Percentiles rank a stretch among this genome's conserved stretches.
These are phyloP conservation scores for Colletotrichum brevisporum DNA, from an alignment of 2,329 filamentous ascomycete species.

Conservation along the genomic window DNA sequence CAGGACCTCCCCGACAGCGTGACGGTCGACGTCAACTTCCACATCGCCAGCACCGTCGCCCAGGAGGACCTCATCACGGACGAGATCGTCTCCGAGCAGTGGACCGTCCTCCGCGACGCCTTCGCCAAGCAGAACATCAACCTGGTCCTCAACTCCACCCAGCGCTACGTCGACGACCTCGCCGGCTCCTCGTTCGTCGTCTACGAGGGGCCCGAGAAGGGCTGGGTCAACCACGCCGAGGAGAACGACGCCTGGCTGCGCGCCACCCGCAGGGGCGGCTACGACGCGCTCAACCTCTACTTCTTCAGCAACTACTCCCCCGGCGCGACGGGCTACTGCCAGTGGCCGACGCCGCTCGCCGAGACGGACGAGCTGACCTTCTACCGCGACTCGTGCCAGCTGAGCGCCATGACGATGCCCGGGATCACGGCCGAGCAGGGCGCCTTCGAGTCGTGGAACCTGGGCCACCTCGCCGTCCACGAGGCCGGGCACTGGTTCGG, in stretches of 20 bases:
- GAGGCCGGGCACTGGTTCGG: conserved; percentile 62
- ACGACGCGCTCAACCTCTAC: conserved; percentile 62
- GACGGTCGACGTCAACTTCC: conserved; percentile 46
- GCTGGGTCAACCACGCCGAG: conserved; percentile 40
- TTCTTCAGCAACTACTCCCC: conserved; percentile 55
- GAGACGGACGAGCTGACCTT: conserved; percentile 22
- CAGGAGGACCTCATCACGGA: conserved; percentile 41
- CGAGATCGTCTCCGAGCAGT: conserved; percentile 42
- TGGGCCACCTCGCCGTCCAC: conserved; percentile 47
- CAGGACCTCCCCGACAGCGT: conserved; percentile 42
- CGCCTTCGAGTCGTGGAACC: conserved; percentile 41
- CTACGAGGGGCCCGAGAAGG: conserved; percentile 42
- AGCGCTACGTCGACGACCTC: conserved; percentile 44
- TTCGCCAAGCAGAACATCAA: conserved; percentile 45
- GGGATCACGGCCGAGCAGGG: conserved; percentile 31
- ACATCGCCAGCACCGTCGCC: conserved; percentile 46
- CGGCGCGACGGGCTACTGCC: conserved; percentile 60
- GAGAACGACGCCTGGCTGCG: conserved; percentile 33
- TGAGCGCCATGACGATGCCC: conserved; percentile 39
- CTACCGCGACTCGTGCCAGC: conserved; percentile 27
- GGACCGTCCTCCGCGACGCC: conserved; percentile 41
- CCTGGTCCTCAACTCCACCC: conserved; percentile 44
- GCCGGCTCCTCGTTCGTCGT: conserved; percentile 43
- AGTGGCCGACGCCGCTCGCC: conserved; percentile 53
- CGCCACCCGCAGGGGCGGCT: conserved; percentile 53